A percentile compares a stretch with the other conserved stretches of the same genome.
phyloP scores from a whole-genome alignment of 495 filamentous ascomycete species.

The Aspergillus coremiiformis region DNA sequence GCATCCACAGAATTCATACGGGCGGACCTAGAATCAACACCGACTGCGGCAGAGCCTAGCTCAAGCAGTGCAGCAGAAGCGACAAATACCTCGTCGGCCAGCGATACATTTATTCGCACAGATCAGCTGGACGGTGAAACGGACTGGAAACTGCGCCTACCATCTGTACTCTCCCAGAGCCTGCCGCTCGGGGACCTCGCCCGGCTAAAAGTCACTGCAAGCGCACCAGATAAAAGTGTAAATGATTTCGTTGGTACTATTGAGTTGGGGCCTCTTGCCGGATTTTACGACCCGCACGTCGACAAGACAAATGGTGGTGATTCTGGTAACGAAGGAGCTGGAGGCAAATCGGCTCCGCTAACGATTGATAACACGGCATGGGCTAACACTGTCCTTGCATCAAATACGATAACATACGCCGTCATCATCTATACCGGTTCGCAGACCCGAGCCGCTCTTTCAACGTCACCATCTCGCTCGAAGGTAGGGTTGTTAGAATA shows the following conservation, averaged over 20 bases:
- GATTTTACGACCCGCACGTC: conserved; percentile 38
- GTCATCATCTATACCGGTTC: conserved; percentile 91
- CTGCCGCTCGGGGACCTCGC: conserved; percentile 61
- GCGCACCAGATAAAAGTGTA: conserved; percentile 82
- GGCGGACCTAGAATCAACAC: conserved; percentile 14
- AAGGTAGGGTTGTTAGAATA: conserved; percentile 91
- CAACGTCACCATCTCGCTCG: conserved; percentile 81
- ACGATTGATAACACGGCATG: conserved; percentile 97
- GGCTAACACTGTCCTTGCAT: conserved; percentile 96
- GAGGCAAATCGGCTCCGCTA: conserved; percentile 57
- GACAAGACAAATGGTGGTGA: conserved; percentile 24
- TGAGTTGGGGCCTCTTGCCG: conserved; percentile 45
- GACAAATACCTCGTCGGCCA: conserved; percentile 33
- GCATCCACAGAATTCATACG: conserved; percentile 21
- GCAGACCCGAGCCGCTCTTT: conserved; percentile 89
- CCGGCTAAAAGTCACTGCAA: conserved; percentile 69
- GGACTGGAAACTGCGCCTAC: conserved; percentile 93
- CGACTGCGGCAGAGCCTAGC: conserved; percentile 6
- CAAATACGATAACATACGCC: conserved; percentile 77
- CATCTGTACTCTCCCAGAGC: conserved; percentile 73
- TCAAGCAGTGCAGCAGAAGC: conserved; percentile 8
- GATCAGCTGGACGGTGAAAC: conserved; percentile 98
- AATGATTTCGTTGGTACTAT: conserved; percentile 90
- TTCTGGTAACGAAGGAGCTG: conserved; percentile 19
- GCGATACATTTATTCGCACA: conserved; percentile 94